Base-by-base conservation (phyloP, 176 grass and related monocot species). In the Tuctoria greenei region DNA sequence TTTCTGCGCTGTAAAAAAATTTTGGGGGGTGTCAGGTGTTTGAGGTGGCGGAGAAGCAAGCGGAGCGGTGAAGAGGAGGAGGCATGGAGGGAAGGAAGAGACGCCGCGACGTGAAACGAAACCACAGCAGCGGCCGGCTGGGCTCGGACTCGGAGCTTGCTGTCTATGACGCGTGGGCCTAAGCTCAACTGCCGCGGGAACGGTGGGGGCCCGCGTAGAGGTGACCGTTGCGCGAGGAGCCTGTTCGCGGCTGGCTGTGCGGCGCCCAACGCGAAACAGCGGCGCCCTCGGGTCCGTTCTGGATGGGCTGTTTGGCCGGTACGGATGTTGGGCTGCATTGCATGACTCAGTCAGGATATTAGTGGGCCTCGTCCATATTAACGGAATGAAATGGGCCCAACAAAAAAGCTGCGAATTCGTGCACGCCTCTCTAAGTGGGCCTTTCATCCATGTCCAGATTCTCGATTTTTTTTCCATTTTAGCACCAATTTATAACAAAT, bases 41-140 rank as follows among this genome's bases (percentile, higher is more conserved):
- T 41, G 78, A 78, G 60, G 79, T 81, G 82, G 66, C 59, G 25
- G 67, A 74, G 72, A 57, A 76, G 50, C 55, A 56, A 70, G 60
- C 31, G 61, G 76, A n/a, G n/a, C n/a, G n/a, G n/a, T n/a, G n/a
- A n/a, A n/a, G n/a, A 70, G 64, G 45, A 56, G 38, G 36, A 65
- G 40, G 8, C 6, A 8, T 18, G 47, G 23, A 21, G 36, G 10
- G 18, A 44, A 34, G 40, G 76, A 15, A 37, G 41, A n/a, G 37
- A 24, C 39, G 62, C 79, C 58, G 3, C 31, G 75, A 31, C 40
- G 21, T 42, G 64, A 78, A 9, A 0, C 16, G 1, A n/a, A 0
- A 50, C 47, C 1, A 50, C 47, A 16, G 13, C 23, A 38, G 51
- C 71, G 52, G 35, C 69, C 62, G 54, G 23, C 60, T 66, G 17